phyloP scores from a whole-genome alignment of 1,139 yeast species.

The Debaryomyces sp. region DNA sequence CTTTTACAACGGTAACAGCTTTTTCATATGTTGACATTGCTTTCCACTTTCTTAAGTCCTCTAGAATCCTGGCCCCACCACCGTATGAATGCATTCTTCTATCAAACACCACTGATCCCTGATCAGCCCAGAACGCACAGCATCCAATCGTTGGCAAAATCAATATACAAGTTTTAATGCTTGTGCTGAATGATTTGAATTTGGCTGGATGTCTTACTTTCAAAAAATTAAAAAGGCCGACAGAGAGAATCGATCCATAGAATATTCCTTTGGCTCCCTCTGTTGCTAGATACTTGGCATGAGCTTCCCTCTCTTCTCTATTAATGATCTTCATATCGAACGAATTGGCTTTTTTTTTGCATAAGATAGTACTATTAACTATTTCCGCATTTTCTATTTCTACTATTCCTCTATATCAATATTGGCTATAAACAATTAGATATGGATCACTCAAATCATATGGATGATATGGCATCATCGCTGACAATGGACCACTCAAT shows the following conservation, averaged over 20 bases:
- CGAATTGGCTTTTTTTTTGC: background rate
- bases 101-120: conserved; percentile 53
- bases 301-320: conserved; percentile 47
- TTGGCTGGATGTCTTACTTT: conserved; percentile 37
- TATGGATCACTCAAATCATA: background rate
- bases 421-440: background rate
- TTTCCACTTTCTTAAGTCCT: conserved; percentile 56
- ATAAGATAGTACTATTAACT: background rate
- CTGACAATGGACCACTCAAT: conserved; percentile 33
- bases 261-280: conserved; percentile 47
- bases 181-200: conserved; percentile 39
- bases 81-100: conserved; percentile 40
- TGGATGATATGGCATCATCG: background rate
- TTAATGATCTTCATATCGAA: conserved; percentile 42
- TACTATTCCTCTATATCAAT: background rate
- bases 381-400: background rate
- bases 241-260: conserved; percentile 38
- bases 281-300: conserved; percentile 34
- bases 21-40: conserved; percentile 47
- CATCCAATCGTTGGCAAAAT: conserved; percentile 45
- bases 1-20: conserved; percentile 46
- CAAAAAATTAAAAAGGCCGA: conserved; percentile 37
- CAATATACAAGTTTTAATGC: conserved; percentile 42
- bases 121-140: conserved; percentile 49
- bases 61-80: conserved; percentile 38